Base-by-base conservation (phyloP, 495 filamentous ascomycete species). In the Neurospora intermedia region DNA sequence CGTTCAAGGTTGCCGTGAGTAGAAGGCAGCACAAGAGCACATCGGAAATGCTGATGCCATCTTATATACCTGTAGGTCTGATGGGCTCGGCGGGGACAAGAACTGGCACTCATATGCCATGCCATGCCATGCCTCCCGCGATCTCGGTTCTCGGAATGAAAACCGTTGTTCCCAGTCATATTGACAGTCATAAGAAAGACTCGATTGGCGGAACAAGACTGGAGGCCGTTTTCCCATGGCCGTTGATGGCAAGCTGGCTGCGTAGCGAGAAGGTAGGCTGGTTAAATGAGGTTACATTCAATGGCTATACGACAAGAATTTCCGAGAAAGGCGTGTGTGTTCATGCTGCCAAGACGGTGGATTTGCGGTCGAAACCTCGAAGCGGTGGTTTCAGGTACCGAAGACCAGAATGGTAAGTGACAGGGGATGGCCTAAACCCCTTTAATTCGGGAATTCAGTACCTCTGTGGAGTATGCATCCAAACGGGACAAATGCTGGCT, bases 171-270 rank as follows among this genome's bases (percentile, higher is more conserved):
- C 74, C 70, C 74, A 69, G 43, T 69, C 71, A 43, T 39, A n/a
- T 66, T 42, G 35, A 74, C 69, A 70, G 69, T 43, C n/a, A n/a
- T 18, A 0, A 27, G 3, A 43, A 43, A 40, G 0, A 42, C 46
- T 45, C 71, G 40, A 80, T 80, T 80, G 78, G 78, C 74, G 78
- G 78, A 77, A 78, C 69, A 31, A 73, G 10, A 62, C 2, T 69
- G 35, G 69, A 75, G 46, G 35, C 23, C 27, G 15, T 8, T 16
- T 45, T 71, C 69, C 71, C 41, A 69, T 46, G 62, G 27, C 6
- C 54, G 54, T 62, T 35, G 27, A 62, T 62, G 54, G 54, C 54
- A 62, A 62, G 54, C 54, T 62, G 54, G 54, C 5, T 3, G 20
- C 27, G 54, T 62, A 62, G 15, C 15, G 27, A 27, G 1, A 62